Base-by-base conservation (phyloP, 305 asterid species). In the Striga hermonthica region DNA sequence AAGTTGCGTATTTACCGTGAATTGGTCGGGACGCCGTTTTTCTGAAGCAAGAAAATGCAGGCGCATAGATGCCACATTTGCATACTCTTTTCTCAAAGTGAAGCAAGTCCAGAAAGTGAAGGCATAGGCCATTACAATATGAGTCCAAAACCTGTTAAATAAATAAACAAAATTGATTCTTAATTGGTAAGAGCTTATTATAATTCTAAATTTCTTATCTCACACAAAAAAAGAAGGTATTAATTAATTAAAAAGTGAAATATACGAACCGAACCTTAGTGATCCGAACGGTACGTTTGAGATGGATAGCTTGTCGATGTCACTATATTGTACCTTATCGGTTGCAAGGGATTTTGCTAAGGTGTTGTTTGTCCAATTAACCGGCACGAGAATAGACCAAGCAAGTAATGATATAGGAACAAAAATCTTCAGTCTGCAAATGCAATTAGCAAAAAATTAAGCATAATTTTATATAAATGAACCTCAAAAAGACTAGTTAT, bases 81-180 rank as follows among this genome's bases (percentile, higher is more conserved):
- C 87, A 72, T 89, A 89, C 79, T 92, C 96, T 9, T 68, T 81
- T 48, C 63, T 34, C 69, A 89, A 78, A 73, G 85, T 69, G 77
- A 80, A 92, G 81, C 98, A 92, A 38, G 95, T 82, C 98, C 97
- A 89, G 73, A 87, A 76, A 14, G 97, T 86, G 75, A 92, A 83
- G 61, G 87, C 93, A 76, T 92, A 92, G 13, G 91, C 95, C 96
- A 89, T 81, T 57, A 84, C 71, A 28, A 84, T 71, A 77, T 92
- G 98, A 66, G 96, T 70, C 96, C 97, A 89, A 80, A 92, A 87
- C 83, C 95, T 91, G 92, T 68, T 70, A 76, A 72, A 69, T 63
- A 58, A 4, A 57, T 7, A 57, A 3, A 28, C 4, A 6, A 28
- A 57, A 57, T 0, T 22, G 31, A 22, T 22, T 22, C 31, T 22